Evolutionary conservation across 1,139 yeast species (phyloP).

Genomic region (Geotrichum macrosporum): DNA sequence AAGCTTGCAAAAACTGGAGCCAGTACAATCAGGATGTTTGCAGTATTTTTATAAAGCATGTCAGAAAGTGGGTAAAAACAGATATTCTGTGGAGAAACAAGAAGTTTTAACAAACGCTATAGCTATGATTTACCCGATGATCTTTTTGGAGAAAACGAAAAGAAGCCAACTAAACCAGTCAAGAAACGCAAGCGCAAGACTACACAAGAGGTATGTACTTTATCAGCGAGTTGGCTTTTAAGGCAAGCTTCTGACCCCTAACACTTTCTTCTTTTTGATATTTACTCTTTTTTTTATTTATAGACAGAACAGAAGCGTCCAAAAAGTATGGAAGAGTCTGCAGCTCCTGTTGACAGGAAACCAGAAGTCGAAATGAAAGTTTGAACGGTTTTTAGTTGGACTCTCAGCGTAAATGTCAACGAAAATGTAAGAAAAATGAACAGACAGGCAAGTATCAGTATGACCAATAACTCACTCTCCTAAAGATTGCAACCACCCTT

Average conservation of each 20-base stretch:
- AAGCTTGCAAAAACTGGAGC: constrained; percentile 69
- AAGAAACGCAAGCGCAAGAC: constrained; percentile 45
- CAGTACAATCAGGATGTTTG: constrained; percentile 59
- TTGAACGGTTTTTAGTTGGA: not conserved
- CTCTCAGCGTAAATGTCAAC: not conserved
- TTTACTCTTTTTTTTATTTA: not conserved
- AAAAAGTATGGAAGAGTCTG: not conserved
- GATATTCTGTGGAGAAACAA: too few species aligned
- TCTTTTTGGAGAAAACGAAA: constrained; percentile 77
- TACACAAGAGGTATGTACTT: constrained; percentile 28
- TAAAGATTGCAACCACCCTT: not conserved
- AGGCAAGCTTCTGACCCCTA: too few species aligned
- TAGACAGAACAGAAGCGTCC: not conserved
- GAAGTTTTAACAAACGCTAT: not conserved
- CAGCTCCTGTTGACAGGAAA: not conserved
- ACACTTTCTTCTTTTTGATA: not conserved
- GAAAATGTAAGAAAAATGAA: not conserved
- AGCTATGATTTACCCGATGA: constrained; percentile 74
- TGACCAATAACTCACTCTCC: not conserved
- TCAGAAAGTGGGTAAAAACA: constrained; percentile 52
- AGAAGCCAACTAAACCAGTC: constrained; percentile 55
- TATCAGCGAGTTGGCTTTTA: too few species aligned
- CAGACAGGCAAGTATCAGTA: not conserved
- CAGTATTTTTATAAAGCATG: constrained; percentile 63
- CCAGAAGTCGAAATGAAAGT: not conserved